Base-by-base conservation (phyloP, 2,329 filamentous ascomycete genomes). In the Alternaria infectoria region DNA sequence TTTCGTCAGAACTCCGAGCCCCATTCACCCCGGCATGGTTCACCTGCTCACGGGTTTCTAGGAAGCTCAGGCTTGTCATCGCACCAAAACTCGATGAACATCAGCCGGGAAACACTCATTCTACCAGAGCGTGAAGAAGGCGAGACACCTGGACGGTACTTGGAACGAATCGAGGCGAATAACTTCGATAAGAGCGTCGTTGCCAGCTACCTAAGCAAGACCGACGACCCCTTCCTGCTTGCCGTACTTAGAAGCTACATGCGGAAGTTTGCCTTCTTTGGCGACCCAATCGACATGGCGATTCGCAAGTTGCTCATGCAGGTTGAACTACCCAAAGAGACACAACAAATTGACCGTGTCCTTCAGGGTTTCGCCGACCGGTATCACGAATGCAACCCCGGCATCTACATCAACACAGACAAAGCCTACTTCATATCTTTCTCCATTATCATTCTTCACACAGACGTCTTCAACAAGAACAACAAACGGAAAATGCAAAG, bases 401-500 rank as follows among this genome's bases (percentile, higher is more conserved):
- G 96, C 43, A 96, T 99, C 64, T 99, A 97, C 80, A 87, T 91
- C 23, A 90, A 90, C 32, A 89, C 93, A 54, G 96, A 98, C 74
- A 93, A 97, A 81, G 94, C 96, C n/a, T 97, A 98, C 79, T 97
- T 98, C 74, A 95, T 98, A 68, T 93, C 95, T 15, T 99, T 99
- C 77, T 98, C 95, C 2, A 89, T 99, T 60, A 87, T 99, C 63
- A 97, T 99, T 70, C 85, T 99, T 32, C 96, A 99, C 74, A 98
- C 96, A 0, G 96, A 99, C 77, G 93, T 97, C n/a, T 98, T 98
- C 88, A 99, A 99, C 85, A 97, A 97, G 81, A 99, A 98, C 83
- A 98, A 98, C 83, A 98, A 98, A 82, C 88, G 96, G 79, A 99
- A 99, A 81, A 99, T 99, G 96, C 93, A 97, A 76, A 96, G 97